These are phyloP conservation scores for Papiliotrema laurentii DNA, from an alignment of 1,284 basidiomycete genomes.

Conservation along the genomic window DNA sequence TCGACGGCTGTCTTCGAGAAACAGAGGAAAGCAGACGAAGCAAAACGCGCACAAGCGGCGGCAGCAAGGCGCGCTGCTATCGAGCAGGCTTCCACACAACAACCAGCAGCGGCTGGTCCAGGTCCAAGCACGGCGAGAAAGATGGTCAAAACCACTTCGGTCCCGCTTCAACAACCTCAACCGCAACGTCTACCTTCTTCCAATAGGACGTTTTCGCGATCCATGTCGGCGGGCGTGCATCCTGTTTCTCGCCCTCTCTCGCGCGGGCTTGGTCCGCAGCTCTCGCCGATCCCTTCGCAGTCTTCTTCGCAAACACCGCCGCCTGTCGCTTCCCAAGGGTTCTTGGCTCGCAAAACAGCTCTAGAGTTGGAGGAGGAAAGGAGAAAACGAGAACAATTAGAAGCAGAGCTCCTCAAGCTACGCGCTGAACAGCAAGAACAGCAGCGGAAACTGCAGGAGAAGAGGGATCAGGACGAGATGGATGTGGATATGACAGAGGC, in stretches of 20 bases:
- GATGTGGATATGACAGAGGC: constrained; percentile 1
- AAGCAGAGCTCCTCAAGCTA: constrained; percentile 16
- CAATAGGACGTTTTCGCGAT: constrained; percentile 23
- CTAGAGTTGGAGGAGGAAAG: constrained; percentile 33
- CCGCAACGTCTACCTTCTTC: not conserved
- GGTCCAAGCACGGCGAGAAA: not conserved
- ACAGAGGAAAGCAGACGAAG: constrained; percentile 5
- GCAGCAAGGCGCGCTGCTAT: constrained; percentile 18
- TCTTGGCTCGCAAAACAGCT: constrained; percentile 22
- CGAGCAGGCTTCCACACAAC: constrained; percentile 4
- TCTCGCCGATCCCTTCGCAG: constrained; percentile 34
- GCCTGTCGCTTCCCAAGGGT: constrained; percentile 26
- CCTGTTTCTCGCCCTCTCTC: constrained; percentile 12
- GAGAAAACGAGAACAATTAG: constrained; percentile 16
- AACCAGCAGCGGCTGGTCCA: not conserved
- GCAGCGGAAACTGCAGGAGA: constrained; percentile 4
- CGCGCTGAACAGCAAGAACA: constrained; percentile 6
- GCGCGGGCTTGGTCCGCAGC: constrained; percentile 10
- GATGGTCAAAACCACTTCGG: not conserved
- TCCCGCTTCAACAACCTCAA: not conserved
- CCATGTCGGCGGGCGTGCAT: constrained; percentile 31
- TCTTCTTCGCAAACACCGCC: constrained; percentile 10
- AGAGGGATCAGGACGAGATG: not conserved
- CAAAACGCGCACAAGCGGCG: constrained; percentile 7
- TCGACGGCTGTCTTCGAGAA: not conserved